Evolutionary conservation across 2,329 filamentous ascomycete genomes (phyloP).

Genomic region (Epichloe coenophiala): DNA sequence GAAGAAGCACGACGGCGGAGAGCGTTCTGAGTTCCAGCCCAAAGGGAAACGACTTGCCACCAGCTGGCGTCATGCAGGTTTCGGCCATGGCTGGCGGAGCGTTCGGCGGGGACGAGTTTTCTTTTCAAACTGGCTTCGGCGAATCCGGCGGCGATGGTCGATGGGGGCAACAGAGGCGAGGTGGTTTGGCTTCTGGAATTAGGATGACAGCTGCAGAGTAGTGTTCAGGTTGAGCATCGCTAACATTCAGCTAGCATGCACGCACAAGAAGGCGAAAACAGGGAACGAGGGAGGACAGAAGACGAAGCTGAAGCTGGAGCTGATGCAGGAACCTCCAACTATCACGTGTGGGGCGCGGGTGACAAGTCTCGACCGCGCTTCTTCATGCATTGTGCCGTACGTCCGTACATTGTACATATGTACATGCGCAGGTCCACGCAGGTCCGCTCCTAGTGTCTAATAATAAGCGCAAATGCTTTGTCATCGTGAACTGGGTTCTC

Average conservation of each 20-base stretch:
- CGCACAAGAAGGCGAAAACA: background rate
- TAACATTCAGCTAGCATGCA: background rate
- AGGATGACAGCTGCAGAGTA: background rate
- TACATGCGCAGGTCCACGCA: no score
- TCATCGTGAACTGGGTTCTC: no score
- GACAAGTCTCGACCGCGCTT: background rate
- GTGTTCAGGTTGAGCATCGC: background rate
- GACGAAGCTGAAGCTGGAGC: background rate
- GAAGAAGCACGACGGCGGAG: conserved; percentile 12
- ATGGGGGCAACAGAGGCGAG: background rate
- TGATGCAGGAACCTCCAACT: background rate
- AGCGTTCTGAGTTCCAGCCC: conserved; percentile 16
- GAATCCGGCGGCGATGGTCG: background rate
- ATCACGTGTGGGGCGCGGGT: background rate
- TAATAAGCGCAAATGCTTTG: no score
- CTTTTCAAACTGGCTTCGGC: background rate
- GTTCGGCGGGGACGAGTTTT: background rate
- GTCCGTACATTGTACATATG: no score
- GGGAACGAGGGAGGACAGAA: no score
- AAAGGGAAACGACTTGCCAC: conserved; percentile 14
- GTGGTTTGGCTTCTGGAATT: background rate
- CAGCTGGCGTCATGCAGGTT: conserved; percentile 16
- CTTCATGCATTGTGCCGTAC: no score
- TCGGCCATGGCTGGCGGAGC: conserved; percentile 11
- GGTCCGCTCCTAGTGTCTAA: no score